Base-by-base conservation (phyloP, 1,284 basidiomycete genomes). In the Ustilago bromivora region DNA sequence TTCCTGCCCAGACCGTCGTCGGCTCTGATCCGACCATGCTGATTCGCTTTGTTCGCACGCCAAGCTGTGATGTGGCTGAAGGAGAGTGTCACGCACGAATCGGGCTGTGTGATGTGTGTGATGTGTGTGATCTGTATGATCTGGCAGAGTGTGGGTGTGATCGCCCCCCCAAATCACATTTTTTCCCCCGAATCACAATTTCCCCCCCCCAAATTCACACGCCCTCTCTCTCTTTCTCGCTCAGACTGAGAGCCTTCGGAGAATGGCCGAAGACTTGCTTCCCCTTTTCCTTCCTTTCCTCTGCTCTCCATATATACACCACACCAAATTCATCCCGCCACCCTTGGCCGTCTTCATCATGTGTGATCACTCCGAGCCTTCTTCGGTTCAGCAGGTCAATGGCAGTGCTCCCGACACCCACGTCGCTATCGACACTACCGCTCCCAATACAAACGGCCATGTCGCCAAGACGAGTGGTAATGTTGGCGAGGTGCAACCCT, bases 361-460 rank as follows among this genome's bases (percentile, higher is more conserved):
- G 81, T 77, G 78, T 47, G 81, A 82, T 61, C 69, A 76, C 67
- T 67, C 66, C 52, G 71, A 81, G 23, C 57, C 73, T 13, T 57
- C 71, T 23, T 47, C 77, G 4, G 69, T 83, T 32, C 78, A 79
- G 66, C 67, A 76, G 9, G 78, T 83, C 66, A 79, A 84, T 58
- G 82, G 81, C 61, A 52, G 57, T 54, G 80, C 67, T 49, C 72
- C 81, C 38, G 69, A 81, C 58, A 82, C 76, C n/a, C 82, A 84
- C 51, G 79, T 82, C 58, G 79, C 73, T 51, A 79, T 85, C 47
- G 81, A 82, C 57, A 83, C 71, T 60, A 61, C 66, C 62, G 59
- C 68, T 8, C 65, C 75, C 32, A 72, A 75, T 66, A 65, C 59
- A 49, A 70, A 68, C 53, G 66, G 66, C 32, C 23, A 49, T 36